Evolutionary conservation across 164 flowering plant species (phyloP).

Genomic region (Brasenia schreberi): DNA sequence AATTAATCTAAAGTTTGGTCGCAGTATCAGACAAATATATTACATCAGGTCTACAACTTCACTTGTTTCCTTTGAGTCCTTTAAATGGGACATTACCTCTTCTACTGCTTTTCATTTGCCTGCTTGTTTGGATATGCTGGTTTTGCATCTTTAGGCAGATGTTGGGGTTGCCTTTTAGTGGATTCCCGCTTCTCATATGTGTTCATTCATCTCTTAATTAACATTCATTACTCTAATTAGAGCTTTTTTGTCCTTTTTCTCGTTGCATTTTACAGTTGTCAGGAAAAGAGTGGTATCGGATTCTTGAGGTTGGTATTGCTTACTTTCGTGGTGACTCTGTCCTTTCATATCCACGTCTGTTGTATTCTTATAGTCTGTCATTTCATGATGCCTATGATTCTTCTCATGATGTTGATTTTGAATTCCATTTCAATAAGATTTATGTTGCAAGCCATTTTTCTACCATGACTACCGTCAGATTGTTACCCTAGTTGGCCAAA

Average conservation of each 20-base stretch:
- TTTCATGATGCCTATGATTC: no score
- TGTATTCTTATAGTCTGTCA: no score
- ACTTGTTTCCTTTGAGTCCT: neutral
- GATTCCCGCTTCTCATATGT: neutral
- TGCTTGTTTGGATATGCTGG: neutral
- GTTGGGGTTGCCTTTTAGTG: neutral
- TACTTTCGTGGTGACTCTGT: neutral
- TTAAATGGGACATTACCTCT: neutral
- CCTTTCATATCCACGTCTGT: neutral
- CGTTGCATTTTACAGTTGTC: constrained; percentile 14
- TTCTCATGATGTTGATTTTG: no score
- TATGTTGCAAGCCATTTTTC: no score
- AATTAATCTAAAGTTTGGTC: no score
- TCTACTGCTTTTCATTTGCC: neutral
- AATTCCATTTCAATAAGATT: no score
- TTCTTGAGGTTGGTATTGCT: constrained; percentile 76
- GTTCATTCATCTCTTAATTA: neutral
- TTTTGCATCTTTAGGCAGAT: neutral
- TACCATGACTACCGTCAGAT: no score
- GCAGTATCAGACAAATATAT: no score
- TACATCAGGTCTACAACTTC: constrained; percentile 33
- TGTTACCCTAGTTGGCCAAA: no score
- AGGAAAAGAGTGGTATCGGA: constrained; percentile 69
- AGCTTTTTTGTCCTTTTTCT: neutral
- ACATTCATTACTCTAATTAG: neutral